Conservation (phyloP, 768 basidiomycete genomes). For the Suillus plorans region DNA sequence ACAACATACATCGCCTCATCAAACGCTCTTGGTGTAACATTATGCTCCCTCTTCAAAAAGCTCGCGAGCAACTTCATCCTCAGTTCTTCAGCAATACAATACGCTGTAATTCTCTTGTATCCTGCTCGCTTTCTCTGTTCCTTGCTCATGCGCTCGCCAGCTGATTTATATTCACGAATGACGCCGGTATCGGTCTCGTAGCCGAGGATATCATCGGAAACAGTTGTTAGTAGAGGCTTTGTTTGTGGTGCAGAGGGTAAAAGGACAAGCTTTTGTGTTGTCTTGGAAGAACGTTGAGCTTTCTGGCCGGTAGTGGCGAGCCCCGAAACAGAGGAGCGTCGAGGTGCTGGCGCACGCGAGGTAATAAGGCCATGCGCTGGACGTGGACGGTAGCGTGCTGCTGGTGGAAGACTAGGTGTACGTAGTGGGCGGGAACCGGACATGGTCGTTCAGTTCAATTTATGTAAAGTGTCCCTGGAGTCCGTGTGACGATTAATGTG, state of each 20-base stretch:
- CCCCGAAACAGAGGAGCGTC: constrained; percentile 34
- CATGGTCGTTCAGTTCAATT: background rate
- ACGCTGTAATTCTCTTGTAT: constrained; percentile 82
- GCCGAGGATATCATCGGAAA: constrained; percentile 45
- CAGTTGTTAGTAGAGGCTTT: constrained; percentile 49
- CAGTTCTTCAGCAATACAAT: constrained; percentile 84
- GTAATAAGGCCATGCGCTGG: constrained; percentile 8
- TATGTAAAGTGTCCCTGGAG: background rate
- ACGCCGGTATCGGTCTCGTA: constrained; percentile 63
- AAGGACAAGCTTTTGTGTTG: constrained; percentile 85
- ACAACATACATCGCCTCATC: constrained; percentile 95
- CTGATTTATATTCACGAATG: constrained; percentile 76
- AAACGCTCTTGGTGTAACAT: constrained; percentile 80
- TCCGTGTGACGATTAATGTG: background rate
- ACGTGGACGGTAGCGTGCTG: constrained; percentile 10
- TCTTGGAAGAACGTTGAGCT: constrained; percentile 83
- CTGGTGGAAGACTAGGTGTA: constrained; percentile 3
- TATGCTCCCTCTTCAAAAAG: constrained; percentile 92
- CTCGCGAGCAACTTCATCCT: constrained; percentile 81
- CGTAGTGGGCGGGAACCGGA: background rate
- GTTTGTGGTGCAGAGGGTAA: constrained; percentile 91
- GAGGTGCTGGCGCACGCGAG: constrained; percentile 10
- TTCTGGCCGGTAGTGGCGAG: constrained; percentile 39
- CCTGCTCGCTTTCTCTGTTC: constrained; percentile 79
- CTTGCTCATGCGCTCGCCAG: constrained; percentile 88